Conservation (phyloP, 2,329 filamentous ascomycete species). For the Colletotrichum acutatum region DNA sequence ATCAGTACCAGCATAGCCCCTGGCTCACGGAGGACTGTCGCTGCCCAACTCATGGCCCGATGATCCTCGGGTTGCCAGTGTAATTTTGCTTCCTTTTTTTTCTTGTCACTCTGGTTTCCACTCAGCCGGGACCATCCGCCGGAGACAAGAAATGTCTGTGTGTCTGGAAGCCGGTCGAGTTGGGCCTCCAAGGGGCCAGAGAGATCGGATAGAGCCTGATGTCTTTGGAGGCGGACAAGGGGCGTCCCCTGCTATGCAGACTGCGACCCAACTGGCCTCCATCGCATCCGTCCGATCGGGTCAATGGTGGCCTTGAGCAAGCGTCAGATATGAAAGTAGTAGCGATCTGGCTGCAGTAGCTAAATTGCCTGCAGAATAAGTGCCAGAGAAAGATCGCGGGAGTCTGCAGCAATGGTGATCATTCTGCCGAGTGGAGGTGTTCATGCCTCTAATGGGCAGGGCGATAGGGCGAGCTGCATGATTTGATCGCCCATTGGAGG, state of each 20-base stretch:
- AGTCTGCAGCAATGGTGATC: background rate
- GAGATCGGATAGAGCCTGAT: constrained; percentile 29
- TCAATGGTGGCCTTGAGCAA: background rate
- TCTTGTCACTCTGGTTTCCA: constrained; percentile 12
- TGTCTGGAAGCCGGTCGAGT: constrained; percentile 9
- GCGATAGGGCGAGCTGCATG: constrained; percentile 28
- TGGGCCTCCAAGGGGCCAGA: constrained; percentile 19
- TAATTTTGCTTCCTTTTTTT: constrained; percentile 25
- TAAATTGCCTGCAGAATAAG: constrained; percentile 19
- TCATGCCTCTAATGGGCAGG: constrained; percentile 21
- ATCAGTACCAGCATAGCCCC: constrained; percentile 12
- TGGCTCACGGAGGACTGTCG: constrained; percentile 17
- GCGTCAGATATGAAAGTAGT: background rate
- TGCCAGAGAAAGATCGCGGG: background rate
- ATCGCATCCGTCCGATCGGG: constrained; percentile 13
- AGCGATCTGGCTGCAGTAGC: constrained; percentile 22
- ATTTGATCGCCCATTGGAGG: constrained; percentile 15
- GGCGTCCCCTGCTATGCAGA: constrained; percentile 10
- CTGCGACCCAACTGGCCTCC: constrained; percentile 19
- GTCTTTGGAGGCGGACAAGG: constrained; percentile 8
- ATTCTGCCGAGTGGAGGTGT: constrained; percentile 9
- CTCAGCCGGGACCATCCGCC: constrained; percentile 24
- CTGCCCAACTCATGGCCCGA: constrained; percentile 33
- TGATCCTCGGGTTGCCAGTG: background rate
- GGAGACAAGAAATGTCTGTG: constrained; percentile 9